Percentiles rank a stretch among this genome's conserved stretches.
These are phyloP conservation scores for Pichia sp. DNA, from an alignment of 1,139 yeast genomes.

Conservation along the genomic window DNA sequence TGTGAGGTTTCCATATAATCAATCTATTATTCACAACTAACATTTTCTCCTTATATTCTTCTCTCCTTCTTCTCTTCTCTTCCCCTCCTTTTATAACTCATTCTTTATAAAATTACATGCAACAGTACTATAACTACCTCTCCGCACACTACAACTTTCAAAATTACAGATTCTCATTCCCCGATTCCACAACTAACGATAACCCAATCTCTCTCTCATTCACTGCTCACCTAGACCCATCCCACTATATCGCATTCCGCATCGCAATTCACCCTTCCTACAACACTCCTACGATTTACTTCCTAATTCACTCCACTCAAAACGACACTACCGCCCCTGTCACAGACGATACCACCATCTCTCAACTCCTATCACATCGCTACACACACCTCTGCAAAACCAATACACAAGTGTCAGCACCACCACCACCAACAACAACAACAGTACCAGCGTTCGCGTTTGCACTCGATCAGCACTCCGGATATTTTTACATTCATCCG, in stretches of 20 bases:
- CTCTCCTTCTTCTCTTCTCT: not conserved
- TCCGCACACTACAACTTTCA: not conserved
- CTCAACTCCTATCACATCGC: not conserved
- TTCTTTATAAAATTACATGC: not conserved
- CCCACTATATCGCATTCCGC: not conserved
- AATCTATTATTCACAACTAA: not conserved
- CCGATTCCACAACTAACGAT: too few species aligned
- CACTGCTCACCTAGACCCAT: not conserved
- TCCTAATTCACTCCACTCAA: not conserved
- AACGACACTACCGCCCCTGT: not conserved
- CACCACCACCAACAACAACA: not conserved
- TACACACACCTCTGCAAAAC: not conserved
- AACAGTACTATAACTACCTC: not conserved
- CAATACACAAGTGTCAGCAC: not conserved
- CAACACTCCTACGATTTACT: not conserved
- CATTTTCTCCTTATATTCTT: not conserved
- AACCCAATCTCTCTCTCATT: not conserved
- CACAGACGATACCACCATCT: not conserved
- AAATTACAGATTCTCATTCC: not conserved
- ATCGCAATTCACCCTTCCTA: not conserved
- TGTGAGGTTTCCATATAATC: too few species aligned
- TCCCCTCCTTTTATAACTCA: not conserved
- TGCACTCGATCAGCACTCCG: not conserved
- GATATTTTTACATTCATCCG: slow-evolving; percentile 4
- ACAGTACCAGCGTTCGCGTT: not conserved